Evolutionary conservation across 2,329 filamentous ascomycete species (phyloP), one percentile per base, ranked within the genome.

Genomic region (Claviceps pazoutovae): DNA sequence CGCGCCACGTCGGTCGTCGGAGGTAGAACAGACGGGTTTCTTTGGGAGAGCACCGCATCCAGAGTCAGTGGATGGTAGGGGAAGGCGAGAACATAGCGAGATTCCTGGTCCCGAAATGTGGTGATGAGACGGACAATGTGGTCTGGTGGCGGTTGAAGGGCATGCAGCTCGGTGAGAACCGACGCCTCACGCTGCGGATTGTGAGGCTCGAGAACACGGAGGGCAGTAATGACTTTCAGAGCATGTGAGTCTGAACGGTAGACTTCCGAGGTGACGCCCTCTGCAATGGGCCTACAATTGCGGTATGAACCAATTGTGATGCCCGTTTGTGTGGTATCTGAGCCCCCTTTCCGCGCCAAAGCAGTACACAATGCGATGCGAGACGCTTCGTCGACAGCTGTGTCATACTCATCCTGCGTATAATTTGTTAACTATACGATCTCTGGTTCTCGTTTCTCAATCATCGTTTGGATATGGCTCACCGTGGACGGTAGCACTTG

Each of bases 161-260:
- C 75, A 26, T 72, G 73, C 16, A 87, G 72, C 11, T 72, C 67
- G 30, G 66, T 65, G 2, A 98, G 74, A 46, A 97, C 83, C 56
- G 83, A 81, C 50, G 83, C 82, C 70, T 98, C 93, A 44, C 87
- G 82, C 46, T 76, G 71, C 1, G 88, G 84, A 63, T 94, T 83
- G 67, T 98, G 93, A 9, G 93, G 93, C 53, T 86, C 82, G 39
- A 82, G 76, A 68, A 84, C 81, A 51, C 76, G 73, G 39, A 82
- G 82, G 36, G 87, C 83, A 30, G 80, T 82, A 38, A 93, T 95
- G 54, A 96, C 82, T 64, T 98, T 98, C 48, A 98, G 72, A 2
- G 91, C 93, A 17, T 72, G 70, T 50, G 68, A 59, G 21, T 64
- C 69, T 42, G 82, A 82, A 59, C 83, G 83, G 70, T 90, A 97